Conservation (phyloP, 441 rosid genomes). For the Erodium trifolium region DNA sequence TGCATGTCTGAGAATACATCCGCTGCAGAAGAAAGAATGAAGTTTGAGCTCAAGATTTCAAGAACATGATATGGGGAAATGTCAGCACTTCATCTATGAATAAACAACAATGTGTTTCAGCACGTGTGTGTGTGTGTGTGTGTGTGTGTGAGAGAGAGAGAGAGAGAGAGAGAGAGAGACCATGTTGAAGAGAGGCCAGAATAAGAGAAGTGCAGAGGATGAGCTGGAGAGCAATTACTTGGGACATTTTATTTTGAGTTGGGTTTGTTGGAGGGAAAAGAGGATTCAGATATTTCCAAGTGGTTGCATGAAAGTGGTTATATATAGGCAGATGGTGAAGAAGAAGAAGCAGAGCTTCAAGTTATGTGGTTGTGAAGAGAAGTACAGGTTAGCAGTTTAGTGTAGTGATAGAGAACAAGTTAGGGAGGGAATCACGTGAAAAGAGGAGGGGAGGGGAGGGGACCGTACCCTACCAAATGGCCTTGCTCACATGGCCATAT, state of each 20-base stretch:
- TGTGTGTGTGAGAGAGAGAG: too few species aligned
- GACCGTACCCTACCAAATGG: neutral
- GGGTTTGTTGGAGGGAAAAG: too few species aligned
- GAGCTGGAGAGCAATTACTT: neutral
- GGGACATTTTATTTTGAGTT: neutral
- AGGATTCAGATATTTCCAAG: neutral
- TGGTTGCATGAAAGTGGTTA: neutral
- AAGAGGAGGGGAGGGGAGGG: neutral
- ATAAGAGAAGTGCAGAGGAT: slow-evolving; percentile 3
- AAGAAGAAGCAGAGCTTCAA: neutral
- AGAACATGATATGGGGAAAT: too few species aligned
- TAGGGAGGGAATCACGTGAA: neutral
- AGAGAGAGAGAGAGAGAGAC: slow-evolving; percentile 6
- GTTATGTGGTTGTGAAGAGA: neutral
- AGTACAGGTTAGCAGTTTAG: too few species aligned
- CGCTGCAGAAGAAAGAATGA: slow-evolving; percentile 35
- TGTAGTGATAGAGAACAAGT: too few species aligned
- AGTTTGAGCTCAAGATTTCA: slow-evolving; percentile 1
- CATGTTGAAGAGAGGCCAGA: slow-evolving; percentile 8
- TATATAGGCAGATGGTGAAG: slow-evolving; percentile 1
- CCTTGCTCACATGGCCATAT: neutral
- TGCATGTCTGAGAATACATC: slow-evolving; percentile 78
- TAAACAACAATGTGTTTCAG: neutral
- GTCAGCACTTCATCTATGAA: neutral
- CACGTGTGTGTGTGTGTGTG: too few species aligned